Percentiles rank a stretch among this genome's conserved stretches.
These are phyloP conservation scores for Microbotryum scabiosae DNA, from an alignment of 1,284 basidiomycete species.

Conservation along the genomic window DNA sequence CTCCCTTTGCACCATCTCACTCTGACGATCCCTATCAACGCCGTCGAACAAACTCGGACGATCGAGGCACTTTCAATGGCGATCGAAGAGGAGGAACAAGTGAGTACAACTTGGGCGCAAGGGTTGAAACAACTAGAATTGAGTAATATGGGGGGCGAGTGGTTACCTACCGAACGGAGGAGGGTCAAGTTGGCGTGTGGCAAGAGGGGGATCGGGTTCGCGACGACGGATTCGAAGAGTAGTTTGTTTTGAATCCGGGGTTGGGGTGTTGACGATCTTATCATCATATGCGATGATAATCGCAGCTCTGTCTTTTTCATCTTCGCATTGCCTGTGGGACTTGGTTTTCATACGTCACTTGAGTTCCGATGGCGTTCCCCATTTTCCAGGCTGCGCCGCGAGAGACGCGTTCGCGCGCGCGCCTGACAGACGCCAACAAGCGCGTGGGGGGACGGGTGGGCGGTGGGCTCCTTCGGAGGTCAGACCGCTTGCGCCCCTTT, in stretches of 20 bases:
- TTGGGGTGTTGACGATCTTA: too few relatives aligned
- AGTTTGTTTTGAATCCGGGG: neutral
- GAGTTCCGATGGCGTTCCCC: too few relatives aligned
- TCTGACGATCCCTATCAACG: conserved; percentile 7
- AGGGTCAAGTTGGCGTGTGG: conserved; percentile 13
- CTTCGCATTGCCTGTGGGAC: too few relatives aligned
- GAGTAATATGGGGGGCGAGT: conserved; percentile 10
- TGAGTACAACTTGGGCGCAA: neutral
- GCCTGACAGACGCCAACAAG: too few relatives aligned
- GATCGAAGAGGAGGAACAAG: neutral
- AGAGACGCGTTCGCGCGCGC: too few relatives aligned
- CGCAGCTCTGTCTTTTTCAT: too few relatives aligned
- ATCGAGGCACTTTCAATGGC: neutral
- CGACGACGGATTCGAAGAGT: neutral
- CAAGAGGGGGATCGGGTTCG: neutral
- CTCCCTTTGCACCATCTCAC: conserved; percentile 4
- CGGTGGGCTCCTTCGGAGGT: too few relatives aligned
- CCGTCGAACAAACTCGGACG: neutral
- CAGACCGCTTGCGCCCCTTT: too few relatives aligned
- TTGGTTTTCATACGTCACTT: too few relatives aligned
- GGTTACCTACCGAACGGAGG: conserved; percentile 11
- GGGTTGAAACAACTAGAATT: conserved; percentile 12
- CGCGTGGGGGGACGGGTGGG: too few relatives aligned
- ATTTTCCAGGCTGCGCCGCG: too few relatives aligned
- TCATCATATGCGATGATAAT: too few relatives aligned